Evolutionary conservation across 2,329 filamentous ascomycete genomes (phyloP).

Genomic region (Plectosphaerella cucumerina): DNA sequence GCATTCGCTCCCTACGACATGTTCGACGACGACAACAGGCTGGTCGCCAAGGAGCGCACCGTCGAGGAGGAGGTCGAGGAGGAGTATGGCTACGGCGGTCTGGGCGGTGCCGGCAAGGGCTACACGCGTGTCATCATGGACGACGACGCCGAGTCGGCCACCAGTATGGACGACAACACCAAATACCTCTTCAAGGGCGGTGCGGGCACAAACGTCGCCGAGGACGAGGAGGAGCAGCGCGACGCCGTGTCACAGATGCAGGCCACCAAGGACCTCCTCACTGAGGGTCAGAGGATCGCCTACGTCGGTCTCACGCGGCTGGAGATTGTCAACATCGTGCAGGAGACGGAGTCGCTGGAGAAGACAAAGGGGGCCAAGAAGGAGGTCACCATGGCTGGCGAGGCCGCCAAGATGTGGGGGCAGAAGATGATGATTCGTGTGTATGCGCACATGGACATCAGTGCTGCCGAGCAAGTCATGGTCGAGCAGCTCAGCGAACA

Average conservation of each 20-base stretch:
- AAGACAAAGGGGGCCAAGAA: conserved; percentile 66
- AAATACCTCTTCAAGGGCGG: conserved; percentile 86
- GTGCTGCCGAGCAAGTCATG: conserved; percentile 89
- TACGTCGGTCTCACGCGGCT: conserved; percentile 89
- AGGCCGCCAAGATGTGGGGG: conserved; percentile 89
- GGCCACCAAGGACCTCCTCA: conserved; percentile 90
- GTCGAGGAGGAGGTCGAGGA: conserved; percentile 67
- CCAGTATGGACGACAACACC: conserved; percentile 96
- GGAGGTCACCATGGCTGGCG: conserved; percentile 61
- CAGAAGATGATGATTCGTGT: conserved; percentile 97
- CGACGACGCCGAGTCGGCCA: conserved; percentile 89
- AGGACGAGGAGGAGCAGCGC: conserved; percentile 73
- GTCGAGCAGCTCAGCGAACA: conserved; percentile 95
- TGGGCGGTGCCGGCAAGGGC: conserved; percentile 88
- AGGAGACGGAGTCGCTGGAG: conserved; percentile 60
- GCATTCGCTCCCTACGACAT: conserved; percentile 89
- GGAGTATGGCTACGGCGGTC: conserved; percentile 64
- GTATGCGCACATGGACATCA: conserved; percentile 96
- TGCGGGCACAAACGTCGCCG: conserved; percentile 52
- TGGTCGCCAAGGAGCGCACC: conserved; percentile 76
- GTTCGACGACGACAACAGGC: conserved; percentile 87
- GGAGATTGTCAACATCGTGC: conserved; percentile 73
- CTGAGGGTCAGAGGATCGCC: conserved; percentile 90
- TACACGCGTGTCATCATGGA: conserved; percentile 95
- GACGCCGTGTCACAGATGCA: conserved; percentile 89